Evolutionary conservation across 225 moss, liverwort and hornwort species (phyloP), one percentile per base, ranked within the genome.

Genomic region (Sphagnum contortum): DNA sequence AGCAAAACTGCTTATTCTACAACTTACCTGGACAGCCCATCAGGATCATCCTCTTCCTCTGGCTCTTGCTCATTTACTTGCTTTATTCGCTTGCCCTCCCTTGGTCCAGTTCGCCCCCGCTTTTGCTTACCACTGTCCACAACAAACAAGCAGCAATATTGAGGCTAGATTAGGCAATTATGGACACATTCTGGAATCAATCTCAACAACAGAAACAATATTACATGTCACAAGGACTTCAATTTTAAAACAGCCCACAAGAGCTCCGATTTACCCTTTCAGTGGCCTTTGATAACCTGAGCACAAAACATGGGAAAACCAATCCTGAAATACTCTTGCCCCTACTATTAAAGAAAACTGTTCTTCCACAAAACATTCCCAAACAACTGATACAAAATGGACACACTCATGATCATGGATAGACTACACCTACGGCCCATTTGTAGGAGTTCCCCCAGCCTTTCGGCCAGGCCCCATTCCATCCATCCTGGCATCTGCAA

Each of bases 11-110:
- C 67, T 55, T 60, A 62, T 75, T 61, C 57, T 73, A 45, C 66
- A 57, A 44, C 71, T 69, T 77, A 85, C 80, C 89, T 74, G 60
- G 87, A 74, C 50, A 75, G 60, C 50, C 71, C 72, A 14, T 94
- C 94, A 47, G 82, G 50, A 4, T 94, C 94, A 74, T 94, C 91
- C 57, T 94, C 94, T 50, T 94, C 94, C 60, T 94, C 94, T 65
- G 78, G 87, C 63, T 89, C 91, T 62, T 91, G 94, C 66, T 94
- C 94, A 63, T 80, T 89, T 61, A 78, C 84, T 84, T 91, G 94
- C 77, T 89, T 94, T 66, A 94, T 57, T 66, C 94, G 81, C 81
- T 94, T 94, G 64, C 94, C 94, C 72, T 94, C 94, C 75, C 94
- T 84, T 68, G 94, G 94, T 47, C 83, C 86, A 13, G 94, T 91